Percentiles rank a stretch among this genome's conserved stretches.
These are phyloP conservation scores for Adansonia grandidieri DNA, from an alignment of 441 rosid species.

Conservation along the genomic window DNA sequence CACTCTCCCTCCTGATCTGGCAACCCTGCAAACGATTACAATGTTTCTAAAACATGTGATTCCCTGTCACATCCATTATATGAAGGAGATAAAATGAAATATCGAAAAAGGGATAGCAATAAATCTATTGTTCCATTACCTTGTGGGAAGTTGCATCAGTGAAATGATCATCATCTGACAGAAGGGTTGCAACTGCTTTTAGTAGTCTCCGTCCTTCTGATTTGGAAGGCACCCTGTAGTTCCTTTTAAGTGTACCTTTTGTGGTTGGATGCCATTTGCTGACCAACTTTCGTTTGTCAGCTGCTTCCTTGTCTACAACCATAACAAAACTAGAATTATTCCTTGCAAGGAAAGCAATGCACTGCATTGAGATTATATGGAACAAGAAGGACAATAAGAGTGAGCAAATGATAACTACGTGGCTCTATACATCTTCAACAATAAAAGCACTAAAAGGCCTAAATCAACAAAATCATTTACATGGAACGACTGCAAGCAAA, in stretches of 20 bases:
- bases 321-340: slow-evolving; percentile 19
- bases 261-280: slow-evolving; percentile 98
- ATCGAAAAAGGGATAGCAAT: background rate
- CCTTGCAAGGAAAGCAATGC: slow-evolving; percentile 8
- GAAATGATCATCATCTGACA: slow-evolving; percentile 82
- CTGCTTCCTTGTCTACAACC: slow-evolving; percentile 66
- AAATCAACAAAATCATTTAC: background rate
- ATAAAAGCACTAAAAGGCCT: background rate
- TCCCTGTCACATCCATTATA: background rate
- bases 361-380: slow-evolving; percentile 2
- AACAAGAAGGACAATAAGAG: background rate
- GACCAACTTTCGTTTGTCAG: slow-evolving; percentile 72
- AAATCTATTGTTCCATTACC: slow-evolving; percentile 43
- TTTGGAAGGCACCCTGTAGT: slow-evolving; percentile 87
- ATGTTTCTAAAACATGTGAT: background rate
- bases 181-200: slow-evolving; percentile 77
- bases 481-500: background rate
- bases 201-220: slow-evolving; percentile 84
- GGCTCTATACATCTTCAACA: background rate
- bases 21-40: slow-evolving; percentile 62
- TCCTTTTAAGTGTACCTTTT: slow-evolving; percentile 87
- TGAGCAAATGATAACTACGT: background rate
- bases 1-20: slow-evolving; percentile 93
- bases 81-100: background rate
- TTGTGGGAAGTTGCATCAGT: slow-evolving; percentile 88